Conservation (phyloP, 768 basidiomycete genomes). For the Calocybe indica region DNA sequence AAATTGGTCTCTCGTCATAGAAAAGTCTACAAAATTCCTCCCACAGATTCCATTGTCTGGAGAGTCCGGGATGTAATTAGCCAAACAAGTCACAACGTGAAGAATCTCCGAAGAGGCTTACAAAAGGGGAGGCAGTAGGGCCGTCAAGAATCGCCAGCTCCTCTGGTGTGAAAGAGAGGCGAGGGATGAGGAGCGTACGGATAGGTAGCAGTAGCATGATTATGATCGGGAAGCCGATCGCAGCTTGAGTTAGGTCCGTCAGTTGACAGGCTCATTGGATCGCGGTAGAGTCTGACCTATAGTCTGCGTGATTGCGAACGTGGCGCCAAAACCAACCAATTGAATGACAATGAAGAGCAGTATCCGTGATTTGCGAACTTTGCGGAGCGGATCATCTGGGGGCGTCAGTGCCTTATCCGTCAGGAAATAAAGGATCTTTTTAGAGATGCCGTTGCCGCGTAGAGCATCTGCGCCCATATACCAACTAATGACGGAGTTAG, state of each 20-base stretch:
- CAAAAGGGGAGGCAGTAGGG: slow-evolving; percentile 83
- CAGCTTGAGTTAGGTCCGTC: slow-evolving; percentile 38
- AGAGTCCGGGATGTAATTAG: neutral
- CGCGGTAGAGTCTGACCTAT: slow-evolving; percentile 41
- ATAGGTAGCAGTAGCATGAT: slow-evolving; percentile 81
- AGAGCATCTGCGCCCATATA: slow-evolving; percentile 89
- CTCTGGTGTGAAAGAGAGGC: slow-evolving; percentile 65
- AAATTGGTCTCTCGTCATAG: no score
- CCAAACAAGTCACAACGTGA: slow-evolving; percentile 27
- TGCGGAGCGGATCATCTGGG: slow-evolving; percentile 60
- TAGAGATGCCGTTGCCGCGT: slow-evolving; percentile 75
- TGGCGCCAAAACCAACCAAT: slow-evolving; percentile 78
- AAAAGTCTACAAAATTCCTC: slow-evolving; percentile 15
- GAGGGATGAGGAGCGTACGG: slow-evolving; percentile 65
- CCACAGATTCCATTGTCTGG: slow-evolving; percentile 31
- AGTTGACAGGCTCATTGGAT: neutral
- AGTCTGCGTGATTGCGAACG: slow-evolving; percentile 89
- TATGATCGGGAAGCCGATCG: slow-evolving; percentile 87
- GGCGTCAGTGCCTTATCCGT: slow-evolving; percentile 63
- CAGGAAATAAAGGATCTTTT: slow-evolving; percentile 74
- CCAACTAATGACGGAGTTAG: slow-evolving; percentile 47
- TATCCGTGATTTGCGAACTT: slow-evolving; percentile 71
- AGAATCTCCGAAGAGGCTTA: slow-evolving; percentile 38
- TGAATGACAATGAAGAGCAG: slow-evolving; percentile 69
- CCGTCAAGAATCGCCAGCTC: slow-evolving; percentile 86